A percentile compares a stretch with the other conserved stretches of the same genome.
These are phyloP conservation scores for Alternaria sp. DNA, from an alignment of 2,329 filamentous ascomycete genomes.

Conservation along the genomic window DNA sequence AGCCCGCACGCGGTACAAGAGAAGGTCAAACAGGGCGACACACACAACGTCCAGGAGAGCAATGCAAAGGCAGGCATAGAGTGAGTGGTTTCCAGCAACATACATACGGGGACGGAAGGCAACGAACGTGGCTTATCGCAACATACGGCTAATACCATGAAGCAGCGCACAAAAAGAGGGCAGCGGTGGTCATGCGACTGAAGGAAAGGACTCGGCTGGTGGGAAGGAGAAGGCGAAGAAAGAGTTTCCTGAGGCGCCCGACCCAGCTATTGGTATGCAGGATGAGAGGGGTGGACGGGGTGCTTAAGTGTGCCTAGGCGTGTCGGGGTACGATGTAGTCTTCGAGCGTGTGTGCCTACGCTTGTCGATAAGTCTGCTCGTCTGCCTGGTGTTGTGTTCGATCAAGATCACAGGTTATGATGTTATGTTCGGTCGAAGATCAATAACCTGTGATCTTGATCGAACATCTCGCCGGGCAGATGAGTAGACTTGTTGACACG, in stretches of 20 bases:
- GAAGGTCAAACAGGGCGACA: constrained; percentile 42
- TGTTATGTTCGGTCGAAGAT: neutral
- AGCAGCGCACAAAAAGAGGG: constrained; percentile 35
- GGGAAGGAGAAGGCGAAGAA: constrained; percentile 53
- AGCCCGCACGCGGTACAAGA: constrained; percentile 30
- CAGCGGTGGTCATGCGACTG: constrained; percentile 51
- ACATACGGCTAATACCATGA: constrained; percentile 4
- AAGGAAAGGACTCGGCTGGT: constrained; percentile 46
- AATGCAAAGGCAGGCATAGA: constrained; percentile 39
- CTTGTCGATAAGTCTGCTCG: neutral
- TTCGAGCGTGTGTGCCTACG: neutral
- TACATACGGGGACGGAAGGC: neutral
- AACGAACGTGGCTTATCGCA: neutral
- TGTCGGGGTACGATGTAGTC: neutral
- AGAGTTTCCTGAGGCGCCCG: constrained; percentile 57
- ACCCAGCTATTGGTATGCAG: constrained; percentile 57
- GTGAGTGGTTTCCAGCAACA: constrained; percentile 30
- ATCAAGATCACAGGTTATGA: too few relatives aligned
- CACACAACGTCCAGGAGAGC: constrained; percentile 43
- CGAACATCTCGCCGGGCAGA: fast-evolving
- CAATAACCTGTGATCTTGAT: neutral
- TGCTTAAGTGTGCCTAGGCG: constrained; percentile 22
- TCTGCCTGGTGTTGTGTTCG: neutral
- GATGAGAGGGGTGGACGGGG: constrained; percentile 58
- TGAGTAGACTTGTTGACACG: neutral